phyloP scores from a whole-genome alignment of 1,284 basidiomycete species.

The Ganoderma lingzhi region DNA sequence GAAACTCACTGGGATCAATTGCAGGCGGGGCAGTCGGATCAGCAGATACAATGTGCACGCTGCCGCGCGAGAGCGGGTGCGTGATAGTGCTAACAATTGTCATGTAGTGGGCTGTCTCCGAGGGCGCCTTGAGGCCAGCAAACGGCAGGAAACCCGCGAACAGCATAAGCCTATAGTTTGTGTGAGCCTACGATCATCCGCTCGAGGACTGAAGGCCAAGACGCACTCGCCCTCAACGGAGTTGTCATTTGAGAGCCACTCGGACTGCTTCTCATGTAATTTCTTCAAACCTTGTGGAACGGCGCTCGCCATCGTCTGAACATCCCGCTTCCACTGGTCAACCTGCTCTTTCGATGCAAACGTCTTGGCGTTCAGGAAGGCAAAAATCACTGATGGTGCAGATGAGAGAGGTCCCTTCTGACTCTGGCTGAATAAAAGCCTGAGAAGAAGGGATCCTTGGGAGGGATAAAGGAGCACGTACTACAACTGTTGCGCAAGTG shows the following conservation, averaged over 20 bases:
- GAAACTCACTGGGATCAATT: conserved; percentile 47
- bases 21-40: conserved; percentile 44
- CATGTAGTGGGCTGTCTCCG: conserved; percentile 10
- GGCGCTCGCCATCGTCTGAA: neutral
- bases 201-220: no score
- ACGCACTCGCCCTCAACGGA: conserved; percentile 23
- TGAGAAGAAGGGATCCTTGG: neutral
- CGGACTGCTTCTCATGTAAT: conserved; percentile 16
- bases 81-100: conserved; percentile 14
- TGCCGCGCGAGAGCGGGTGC: conserved; percentile 46
- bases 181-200: neutral
- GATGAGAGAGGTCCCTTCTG: neutral
- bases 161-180: conserved; percentile 11
- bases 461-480: neutral
- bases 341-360: conserved; percentile 14
- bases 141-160: conserved; percentile 16
- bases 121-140: conserved; percentile 8
- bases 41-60: conserved; percentile 47
- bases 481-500: neutral
- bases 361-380: conserved; percentile 2
- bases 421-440: neutral
- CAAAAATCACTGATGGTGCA: neutral
- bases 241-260: conserved; percentile 12
- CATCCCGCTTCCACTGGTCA: conserved; percentile 14
- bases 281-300: conserved; percentile 16